Percentiles rank a stretch among this genome's conserved stretches.
These are phyloP conservation scores for Austropuccinia psidii DNA, from an alignment of 1,284 basidiomycete genomes.

Conservation along the genomic window DNA sequence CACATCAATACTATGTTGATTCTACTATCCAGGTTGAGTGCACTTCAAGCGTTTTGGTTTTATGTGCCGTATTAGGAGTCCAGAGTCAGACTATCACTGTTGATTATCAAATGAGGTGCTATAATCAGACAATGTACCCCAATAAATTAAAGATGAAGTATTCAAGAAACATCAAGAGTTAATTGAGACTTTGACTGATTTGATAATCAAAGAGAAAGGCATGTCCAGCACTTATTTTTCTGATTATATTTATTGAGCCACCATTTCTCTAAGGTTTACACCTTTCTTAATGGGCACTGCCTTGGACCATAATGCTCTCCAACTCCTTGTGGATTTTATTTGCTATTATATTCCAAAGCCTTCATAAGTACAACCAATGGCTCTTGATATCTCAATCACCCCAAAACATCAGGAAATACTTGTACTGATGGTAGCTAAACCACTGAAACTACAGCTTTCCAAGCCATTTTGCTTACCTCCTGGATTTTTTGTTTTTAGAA, in stretches of 20 bases:
- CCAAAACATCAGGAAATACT: constrained; percentile 51
- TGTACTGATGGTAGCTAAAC: no score
- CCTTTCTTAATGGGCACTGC: constrained; percentile 97
- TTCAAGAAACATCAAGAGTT: constrained; percentile 79
- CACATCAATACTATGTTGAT: constrained; percentile 99
- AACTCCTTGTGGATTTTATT: constrained; percentile 87
- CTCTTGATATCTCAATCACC: constrained; percentile 72
- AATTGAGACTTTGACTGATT: constrained; percentile 85
- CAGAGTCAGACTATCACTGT: constrained; percentile 99
- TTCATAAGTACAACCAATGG: constrained; percentile 67
- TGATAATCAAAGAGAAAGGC: constrained; percentile 75
- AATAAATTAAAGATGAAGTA: constrained; percentile 62
- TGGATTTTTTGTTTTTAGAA: no score
- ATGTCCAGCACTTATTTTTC: constrained; percentile 69
- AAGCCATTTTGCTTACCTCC: no score
- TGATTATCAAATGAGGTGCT: constrained; percentile 95
- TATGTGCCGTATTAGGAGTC: constrained; percentile 95
- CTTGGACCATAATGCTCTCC: constrained; percentile 94
- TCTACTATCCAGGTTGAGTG: constrained; percentile 99
- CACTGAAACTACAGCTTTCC: no score
- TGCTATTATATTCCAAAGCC: constrained; percentile 93
- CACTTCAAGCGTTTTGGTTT: constrained; percentile 83
- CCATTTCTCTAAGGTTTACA: constrained; percentile 78
- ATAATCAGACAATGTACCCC: constrained; percentile 83
- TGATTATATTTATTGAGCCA: constrained; percentile 78